Evolutionary conservation across 345 rosid genomes (phyloP), one percentile per base, ranked within the genome.

Genomic region (Kandelia obovata): DNA sequence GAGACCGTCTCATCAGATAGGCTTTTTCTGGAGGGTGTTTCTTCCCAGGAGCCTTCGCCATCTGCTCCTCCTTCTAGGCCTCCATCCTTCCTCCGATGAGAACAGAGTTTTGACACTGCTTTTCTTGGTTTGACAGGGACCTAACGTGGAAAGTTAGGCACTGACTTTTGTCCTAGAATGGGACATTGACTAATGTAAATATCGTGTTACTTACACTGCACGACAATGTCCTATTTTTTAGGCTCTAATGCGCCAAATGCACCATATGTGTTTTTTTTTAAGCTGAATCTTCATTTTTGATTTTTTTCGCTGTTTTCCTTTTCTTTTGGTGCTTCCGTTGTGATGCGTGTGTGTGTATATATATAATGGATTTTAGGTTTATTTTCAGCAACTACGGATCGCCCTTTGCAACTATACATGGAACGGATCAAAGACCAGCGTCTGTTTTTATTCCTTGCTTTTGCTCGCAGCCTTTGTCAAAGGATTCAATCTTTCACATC

Each of bases 41-140:
- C 82, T 20, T 61, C 78, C 2, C 61, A 56, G 43, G 58, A 35
- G 73, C n/a, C 25, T 67, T 62, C 58, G 55, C 35, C 58, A 27
- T 26, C 52, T 37, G 64, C 69, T 15, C 72, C 76, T 23, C 15
- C 70, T 27, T 37, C 70, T 60, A 63, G 80, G 63, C 49, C 67
- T 34, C 62, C 67, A 11, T 7, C 75, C 73, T 11, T 31, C 62
- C 20, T 37, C 78, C 67, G 78, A 72, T 84, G 84, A 80, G 74
- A 82, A 78, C 53, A 70, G 80, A 53, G 49, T 72, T 51, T 53
- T 21, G 25, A 53, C 25, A 10, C 19, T 1, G 28, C 58, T 59
- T 61, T 80, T 84, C 83, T 71, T 84, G 77, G 80, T 75, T 28
- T 82, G 81, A 84, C 49, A 75, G 66, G 32, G 83, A 77, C 66